Base-by-base conservation (phyloP, 768 basidiomycete genomes). In the Suillus discolor region DNA sequence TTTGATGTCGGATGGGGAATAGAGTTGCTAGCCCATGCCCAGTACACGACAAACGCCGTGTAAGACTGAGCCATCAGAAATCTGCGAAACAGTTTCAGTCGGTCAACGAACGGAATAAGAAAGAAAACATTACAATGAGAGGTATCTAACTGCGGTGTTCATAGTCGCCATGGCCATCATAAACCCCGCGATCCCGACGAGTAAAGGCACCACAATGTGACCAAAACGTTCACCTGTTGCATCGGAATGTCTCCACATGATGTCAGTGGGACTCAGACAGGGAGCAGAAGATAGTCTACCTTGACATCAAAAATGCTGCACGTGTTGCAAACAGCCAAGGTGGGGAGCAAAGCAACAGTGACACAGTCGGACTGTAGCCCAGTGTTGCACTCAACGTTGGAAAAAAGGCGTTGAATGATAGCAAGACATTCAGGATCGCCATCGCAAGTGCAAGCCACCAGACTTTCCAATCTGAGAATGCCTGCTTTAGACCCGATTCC, bases 1-100 rank as follows among this genome's bases (percentile, higher is more conserved):
- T 96, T 96, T n/a, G 89, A 87, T 6, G 93, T 84, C 31, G 94
- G 89, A n/a, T 87, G 86, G 34, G 93, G 87, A 78, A 97, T 81
- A 18, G 82, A 82, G 67, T 82, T 85, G 61, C 81, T 82, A 62
- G 84, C 79, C 86, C 83, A 84, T 6, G 83, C 78, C 73, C 79
- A 74, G 38, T 91, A 88, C 63, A 84, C 83, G 67, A 93, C 85
- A 76, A 90, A 92, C 6, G 85, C 92, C 0, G 89, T 81, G 70
- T 91, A 92, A 0, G 87, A 86, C 69, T 89, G 87, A 6, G 90
- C 88, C 86, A 92, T 89, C 51, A 94, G 76, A 75, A 94, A 93
- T 45, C 91, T 92, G 69, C 2, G 5, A 8, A 62, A 62, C 47
- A 62, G 16, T 7, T 16, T 65, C 18, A 67, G 44, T 47, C 63